A percentile compares a stretch with the other conserved stretches of the same genome.
These are phyloP conservation scores for Saxophila tyrrhenica DNA, from an alignment of 495 filamentous ascomycete genomes.

Conservation along the genomic window DNA sequence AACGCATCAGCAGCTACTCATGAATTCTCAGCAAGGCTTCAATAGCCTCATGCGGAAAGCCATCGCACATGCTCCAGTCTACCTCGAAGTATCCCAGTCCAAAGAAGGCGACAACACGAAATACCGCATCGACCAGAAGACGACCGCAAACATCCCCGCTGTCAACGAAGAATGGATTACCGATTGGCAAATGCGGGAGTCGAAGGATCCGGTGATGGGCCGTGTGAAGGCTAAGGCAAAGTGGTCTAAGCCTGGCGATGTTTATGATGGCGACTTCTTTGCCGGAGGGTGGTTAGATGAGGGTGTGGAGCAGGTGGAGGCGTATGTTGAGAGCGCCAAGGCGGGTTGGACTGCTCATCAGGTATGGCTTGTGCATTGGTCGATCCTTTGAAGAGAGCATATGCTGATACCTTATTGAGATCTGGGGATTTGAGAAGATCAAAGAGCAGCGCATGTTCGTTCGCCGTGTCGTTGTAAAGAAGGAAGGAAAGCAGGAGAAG, in stretches of 20 bases:
- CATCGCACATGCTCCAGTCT: not conserved
- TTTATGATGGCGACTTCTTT: not conserved
- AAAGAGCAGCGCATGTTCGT: not conserved
- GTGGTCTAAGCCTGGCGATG: not conserved
- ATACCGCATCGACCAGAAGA: not conserved
- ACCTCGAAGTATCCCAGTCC: not conserved
- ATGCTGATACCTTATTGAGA: not conserved
- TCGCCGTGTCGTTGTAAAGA: not conserved
- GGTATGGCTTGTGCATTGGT: not conserved
- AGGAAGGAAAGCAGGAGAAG: not conserved
- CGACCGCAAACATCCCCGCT: conserved; percentile 1
- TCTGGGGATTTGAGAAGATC: not conserved
- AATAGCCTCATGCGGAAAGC: not conserved
- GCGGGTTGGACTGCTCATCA: not conserved
- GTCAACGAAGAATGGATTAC: conserved; percentile 2
- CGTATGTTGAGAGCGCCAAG: not conserved
- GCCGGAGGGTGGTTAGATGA: not conserved
- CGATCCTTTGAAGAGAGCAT: not conserved
- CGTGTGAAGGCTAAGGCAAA: not conserved
- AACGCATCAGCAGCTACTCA: not conserved
- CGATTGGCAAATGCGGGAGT: not conserved
- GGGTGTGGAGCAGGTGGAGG: not conserved
- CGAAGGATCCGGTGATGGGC: not conserved
- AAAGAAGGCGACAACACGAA: not conserved
- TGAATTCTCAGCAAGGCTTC: not conserved